These are phyloP conservation scores for Amyloporia xantha DNA, from an alignment of 768 basidiomycete species.

Conservation along the genomic window DNA sequence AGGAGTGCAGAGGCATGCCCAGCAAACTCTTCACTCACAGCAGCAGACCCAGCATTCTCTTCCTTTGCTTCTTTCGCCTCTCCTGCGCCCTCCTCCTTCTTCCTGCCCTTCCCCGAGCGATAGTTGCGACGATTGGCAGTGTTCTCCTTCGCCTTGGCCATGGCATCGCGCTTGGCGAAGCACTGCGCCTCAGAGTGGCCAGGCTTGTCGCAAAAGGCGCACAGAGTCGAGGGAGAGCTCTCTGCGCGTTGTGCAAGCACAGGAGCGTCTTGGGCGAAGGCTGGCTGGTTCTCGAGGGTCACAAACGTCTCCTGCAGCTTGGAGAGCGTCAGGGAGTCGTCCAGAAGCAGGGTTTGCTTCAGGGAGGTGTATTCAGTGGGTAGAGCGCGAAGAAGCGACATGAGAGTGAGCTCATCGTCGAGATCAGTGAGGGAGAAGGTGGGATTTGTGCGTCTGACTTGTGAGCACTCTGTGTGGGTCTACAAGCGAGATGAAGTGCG, in stretches of 20 bases:
- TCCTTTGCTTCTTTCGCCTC: not conserved
- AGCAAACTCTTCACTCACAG: conserved; percentile 1
- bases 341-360: conserved; percentile 7
- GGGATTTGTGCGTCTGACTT: too few relatives aligned
- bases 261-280: not conserved
- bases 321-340: conserved; percentile 7
- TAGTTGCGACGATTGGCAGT: not conserved
- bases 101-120: not conserved
- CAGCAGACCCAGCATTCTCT: not conserved
- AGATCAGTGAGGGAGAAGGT: too few relatives aligned
- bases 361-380: too few relatives aligned
- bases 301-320: conserved; percentile 9
- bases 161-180: too few relatives aligned
- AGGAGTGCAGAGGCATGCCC: not conserved
- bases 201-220: conserved; percentile 6
- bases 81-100: not conserved
- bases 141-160: too few relatives aligned
- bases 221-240: conserved; percentile 6
- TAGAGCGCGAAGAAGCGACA: too few relatives aligned
- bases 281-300: conserved; percentile 9
- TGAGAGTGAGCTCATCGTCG: too few relatives aligned
- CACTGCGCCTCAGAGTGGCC: conserved; percentile 10
- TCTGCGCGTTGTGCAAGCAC: conserved; percentile 2
- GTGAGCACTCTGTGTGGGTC: too few relatives aligned
- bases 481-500: too few relatives aligned